Evolutionary conservation across 805 yeast species (phyloP), one percentile per base, ranked within the genome.

Genomic region (Candida mattraensis): DNA sequence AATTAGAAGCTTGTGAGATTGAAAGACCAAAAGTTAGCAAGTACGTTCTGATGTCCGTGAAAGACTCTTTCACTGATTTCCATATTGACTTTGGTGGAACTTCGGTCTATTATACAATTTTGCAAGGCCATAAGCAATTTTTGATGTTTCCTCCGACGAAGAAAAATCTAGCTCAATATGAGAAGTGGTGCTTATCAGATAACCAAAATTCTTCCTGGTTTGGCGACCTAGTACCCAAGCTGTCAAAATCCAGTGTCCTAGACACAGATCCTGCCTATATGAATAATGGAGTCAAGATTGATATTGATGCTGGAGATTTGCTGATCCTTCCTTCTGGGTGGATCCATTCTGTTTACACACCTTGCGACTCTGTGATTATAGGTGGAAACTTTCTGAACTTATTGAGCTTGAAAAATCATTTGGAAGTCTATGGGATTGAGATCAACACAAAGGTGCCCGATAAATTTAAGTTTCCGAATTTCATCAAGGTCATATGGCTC

Each of bases 71-170:
- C 55, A 88, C 96, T 0, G 97, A 88, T 56, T 88, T 87, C 61
- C 97, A 88, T 58, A 68, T 88, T 27, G 97, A 88, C 58, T 88
- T 88, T 58, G 93, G 94, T 2, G 97, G 96, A 0, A 85, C 96
- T 0, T 83, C 93, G 1, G 97, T 88, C 5, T 88, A 86, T 56
- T 88, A 88, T 59, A 86, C 91, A 2, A 78, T 88, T 3, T 61
- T 88, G 11, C 63, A 70, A n/a, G 97, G 97, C 1, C 49, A 63
- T 3, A 88, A 88, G 51, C 72, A 78, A 20, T 88, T 88, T 52
- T 58, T 87, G 30, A 74, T 88, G 71, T 78, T 71, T 48, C 95
- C 95, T 0, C 96, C 96, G 3, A 78, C 94, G 0, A 56, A 62
- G 2, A 47, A 58, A 10, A 88, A 87, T 49, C 65, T 87, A 33